phyloP scores from a whole-genome alignment of 202 grass and related monocot species.

The Carex sylvatica region DNA sequence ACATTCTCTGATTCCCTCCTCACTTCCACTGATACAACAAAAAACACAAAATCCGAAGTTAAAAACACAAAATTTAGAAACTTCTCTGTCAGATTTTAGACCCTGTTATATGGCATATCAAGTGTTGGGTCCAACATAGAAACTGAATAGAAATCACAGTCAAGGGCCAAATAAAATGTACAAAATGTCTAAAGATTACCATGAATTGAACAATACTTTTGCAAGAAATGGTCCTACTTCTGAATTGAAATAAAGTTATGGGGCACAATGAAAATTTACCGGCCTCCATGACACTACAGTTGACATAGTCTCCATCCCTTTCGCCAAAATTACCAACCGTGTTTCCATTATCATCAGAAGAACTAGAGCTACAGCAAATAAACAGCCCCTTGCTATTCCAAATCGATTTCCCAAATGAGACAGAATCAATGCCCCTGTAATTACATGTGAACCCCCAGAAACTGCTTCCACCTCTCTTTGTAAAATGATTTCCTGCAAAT shows the following conservation, averaged over 20 bases:
- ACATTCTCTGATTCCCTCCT: conserved; percentile 81
- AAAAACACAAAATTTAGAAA: conserved; percentile 7
- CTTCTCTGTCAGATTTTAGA: neutral
- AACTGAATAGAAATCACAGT: neutral
- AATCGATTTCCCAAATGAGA: conserved; percentile 35
- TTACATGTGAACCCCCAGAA: conserved; percentile 44
- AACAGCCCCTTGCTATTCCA: conserved; percentile 26
- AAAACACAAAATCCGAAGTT: conserved; percentile 3
- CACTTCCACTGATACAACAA: conserved; percentile 56
- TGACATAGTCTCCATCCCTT: conserved; percentile 80
- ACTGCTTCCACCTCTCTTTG: conserved; percentile 27
- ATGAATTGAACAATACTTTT: no score
- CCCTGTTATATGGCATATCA: neutral
- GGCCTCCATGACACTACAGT: conserved; percentile 86
- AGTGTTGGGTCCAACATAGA: neutral
- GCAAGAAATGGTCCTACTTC: no score
- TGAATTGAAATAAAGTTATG: no score
- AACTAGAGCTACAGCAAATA: conserved; percentile 58
- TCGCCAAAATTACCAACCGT: conserved; percentile 79
- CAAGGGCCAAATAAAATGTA: no score
- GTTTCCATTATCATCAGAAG: conserved; percentile 73
- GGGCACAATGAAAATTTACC: conserved; percentile 34
- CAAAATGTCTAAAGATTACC: no score
- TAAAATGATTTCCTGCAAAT: conserved; percentile 35
- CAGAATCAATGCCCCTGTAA: conserved; percentile 36